Evolutionary conservation across 225 moss, liverwort and hornwort genomes (phyloP).

Genomic region (Pseudoscleropodium purum): DNA sequence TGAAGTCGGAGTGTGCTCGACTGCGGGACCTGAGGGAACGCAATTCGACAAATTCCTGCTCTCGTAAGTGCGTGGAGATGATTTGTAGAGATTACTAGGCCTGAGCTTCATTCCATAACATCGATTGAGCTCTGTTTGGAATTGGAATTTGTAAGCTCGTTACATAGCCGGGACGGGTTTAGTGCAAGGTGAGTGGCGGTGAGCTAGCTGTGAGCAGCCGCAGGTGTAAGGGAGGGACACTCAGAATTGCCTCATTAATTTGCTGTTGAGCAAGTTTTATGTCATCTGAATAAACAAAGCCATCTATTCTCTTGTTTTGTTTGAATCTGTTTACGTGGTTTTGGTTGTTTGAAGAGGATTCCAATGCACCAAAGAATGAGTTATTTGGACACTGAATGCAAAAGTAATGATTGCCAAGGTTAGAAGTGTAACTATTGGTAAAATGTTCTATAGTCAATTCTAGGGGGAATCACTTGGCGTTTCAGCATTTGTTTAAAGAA

Average conservation of each 20-base stretch:
- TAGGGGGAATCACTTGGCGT: rapidly evolving
- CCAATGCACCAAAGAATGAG: not conserved
- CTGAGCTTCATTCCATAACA: not conserved
- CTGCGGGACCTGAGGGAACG: not conserved
- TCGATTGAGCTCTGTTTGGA: not conserved
- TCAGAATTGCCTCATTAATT: not conserved
- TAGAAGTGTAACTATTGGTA: not conserved
- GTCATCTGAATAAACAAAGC: not conserved
- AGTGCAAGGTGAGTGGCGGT: not conserved
- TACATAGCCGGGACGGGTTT: not conserved
- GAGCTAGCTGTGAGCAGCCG: not conserved
- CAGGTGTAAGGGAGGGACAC: not conserved
- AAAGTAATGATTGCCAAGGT: not conserved
- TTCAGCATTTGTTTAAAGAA: not conserved
- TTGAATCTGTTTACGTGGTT: not conserved
- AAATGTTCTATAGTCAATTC: not conserved
- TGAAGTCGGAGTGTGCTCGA: not conserved
- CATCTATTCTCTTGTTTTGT: not conserved
- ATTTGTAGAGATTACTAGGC: not conserved
- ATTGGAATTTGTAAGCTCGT: not conserved
- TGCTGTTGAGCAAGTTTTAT: not conserved
- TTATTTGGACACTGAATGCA: not conserved
- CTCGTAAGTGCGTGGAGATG: not conserved
- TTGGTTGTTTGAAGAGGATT: not conserved
- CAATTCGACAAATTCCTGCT: not conserved